Conservation (phyloP, 2,329 filamentous ascomycete species). For the Cryphonectria radicalis region DNA sequence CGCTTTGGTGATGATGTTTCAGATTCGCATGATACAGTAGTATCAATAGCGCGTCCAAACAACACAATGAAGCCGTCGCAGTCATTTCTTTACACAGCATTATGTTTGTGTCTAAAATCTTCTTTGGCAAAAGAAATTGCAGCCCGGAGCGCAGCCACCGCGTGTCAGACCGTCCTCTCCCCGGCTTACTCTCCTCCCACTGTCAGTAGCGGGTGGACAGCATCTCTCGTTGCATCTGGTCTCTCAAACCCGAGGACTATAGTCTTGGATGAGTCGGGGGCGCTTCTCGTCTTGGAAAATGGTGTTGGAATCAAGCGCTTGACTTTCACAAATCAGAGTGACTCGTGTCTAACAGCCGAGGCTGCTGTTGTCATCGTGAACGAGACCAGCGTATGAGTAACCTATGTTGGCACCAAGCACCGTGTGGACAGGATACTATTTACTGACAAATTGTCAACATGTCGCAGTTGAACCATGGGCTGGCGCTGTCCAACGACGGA, state of each 20-base stretch:
- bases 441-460: neutral
- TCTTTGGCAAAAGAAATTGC: neutral
- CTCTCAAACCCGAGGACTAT: conserved; percentile 50
- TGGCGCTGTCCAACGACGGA: conserved; percentile 51
- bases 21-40: neutral
- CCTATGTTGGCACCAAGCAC: neutral
- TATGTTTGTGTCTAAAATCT: neutral
- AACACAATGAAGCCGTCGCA: neutral
- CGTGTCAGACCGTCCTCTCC: conserved; percentile 32
- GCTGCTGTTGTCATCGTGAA: conserved; percentile 36
- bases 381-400: conserved; percentile 41
- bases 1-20: neutral
- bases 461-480: conserved; percentile 53
- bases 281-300: conserved; percentile 50
- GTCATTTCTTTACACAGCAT: neutral
- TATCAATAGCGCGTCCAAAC: neutral
- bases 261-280: conserved; percentile 49
- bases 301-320: conserved; percentile 49
- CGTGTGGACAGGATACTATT: neutral
- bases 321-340: conserved; percentile 46
- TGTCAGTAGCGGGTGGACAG: conserved; percentile 49
- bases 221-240: conserved; percentile 47
- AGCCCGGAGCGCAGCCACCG: neutral
- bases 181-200: conserved; percentile 43
- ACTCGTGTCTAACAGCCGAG: conserved; percentile 42